These are phyloP conservation scores for Corymbia maculata DNA, from an alignment of 345 rosid genomes.

Conservation along the genomic window DNA sequence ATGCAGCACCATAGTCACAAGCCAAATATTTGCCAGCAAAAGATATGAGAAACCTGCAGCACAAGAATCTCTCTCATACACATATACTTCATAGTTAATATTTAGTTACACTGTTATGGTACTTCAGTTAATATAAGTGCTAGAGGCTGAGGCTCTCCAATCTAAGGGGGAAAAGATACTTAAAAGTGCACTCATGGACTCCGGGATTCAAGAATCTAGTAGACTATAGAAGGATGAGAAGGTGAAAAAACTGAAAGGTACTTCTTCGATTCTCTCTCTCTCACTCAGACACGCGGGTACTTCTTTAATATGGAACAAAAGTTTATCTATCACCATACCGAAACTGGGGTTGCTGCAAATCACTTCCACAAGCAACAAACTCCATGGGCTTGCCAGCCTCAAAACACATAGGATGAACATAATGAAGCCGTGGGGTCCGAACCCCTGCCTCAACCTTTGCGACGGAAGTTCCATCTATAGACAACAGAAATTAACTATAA, in stretches of 20 bases:
- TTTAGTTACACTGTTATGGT: not conserved
- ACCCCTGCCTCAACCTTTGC: constrained; percentile 38
- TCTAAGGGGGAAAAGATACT: not conserved
- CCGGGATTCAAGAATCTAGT: not conserved
- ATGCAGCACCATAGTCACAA: constrained; percentile 39
- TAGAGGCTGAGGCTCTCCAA: not conserved
- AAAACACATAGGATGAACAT: constrained; percentile 76
- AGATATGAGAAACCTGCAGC: constrained; percentile 78
- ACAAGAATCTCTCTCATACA: not conserved
- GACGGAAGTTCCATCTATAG: constrained; percentile 58
- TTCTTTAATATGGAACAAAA: not conserved
- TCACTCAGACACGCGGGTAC: not conserved
- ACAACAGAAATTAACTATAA: not conserved
- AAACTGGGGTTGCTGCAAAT: constrained; percentile 46
- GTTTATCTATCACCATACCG: constrained; percentile 33
- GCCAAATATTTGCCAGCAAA: constrained; percentile 82
- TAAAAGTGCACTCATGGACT: no score
- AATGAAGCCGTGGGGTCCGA: constrained; percentile 69
- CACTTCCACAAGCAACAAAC: constrained; percentile 78
- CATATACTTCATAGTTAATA: not conserved
- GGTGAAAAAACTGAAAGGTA: not conserved
- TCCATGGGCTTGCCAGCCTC: constrained; percentile 94
- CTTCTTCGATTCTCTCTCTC: not conserved
- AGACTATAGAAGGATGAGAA: not conserved
- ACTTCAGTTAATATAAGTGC: not conserved